These are phyloP conservation scores for Fusarium sp. DNA, from an alignment of 2,329 filamentous ascomycete genomes.

Conservation along the genomic window DNA sequence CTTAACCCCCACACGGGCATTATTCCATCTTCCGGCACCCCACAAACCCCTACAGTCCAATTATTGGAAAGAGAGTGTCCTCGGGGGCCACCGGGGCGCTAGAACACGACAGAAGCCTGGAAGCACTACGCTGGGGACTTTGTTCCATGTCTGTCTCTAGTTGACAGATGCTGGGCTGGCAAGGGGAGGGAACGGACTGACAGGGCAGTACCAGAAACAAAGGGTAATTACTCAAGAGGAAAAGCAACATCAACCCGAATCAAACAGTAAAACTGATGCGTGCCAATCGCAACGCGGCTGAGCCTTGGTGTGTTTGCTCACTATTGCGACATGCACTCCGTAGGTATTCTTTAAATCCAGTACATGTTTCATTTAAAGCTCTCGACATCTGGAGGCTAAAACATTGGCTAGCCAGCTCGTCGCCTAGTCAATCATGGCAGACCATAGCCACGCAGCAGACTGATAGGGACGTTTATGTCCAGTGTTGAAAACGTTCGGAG, in stretches of 20 bases:
- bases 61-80: neutral
- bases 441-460: conserved; percentile 17
- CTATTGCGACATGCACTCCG: conserved; percentile 1
- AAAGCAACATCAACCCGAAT: conserved; percentile 3
- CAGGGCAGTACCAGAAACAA: conserved; percentile 16
- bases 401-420: conserved; percentile 12
- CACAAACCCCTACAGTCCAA: conserved; percentile 28
- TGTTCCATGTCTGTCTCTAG: conserved; percentile 10
- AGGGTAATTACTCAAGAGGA: conserved; percentile 6
- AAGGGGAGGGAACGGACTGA: neutral
- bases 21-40: conserved; percentile 36
- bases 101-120: conserved; percentile 22
- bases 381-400: neutral
- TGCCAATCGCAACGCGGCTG: conserved; percentile 14
- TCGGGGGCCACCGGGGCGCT: conserved; percentile 8
- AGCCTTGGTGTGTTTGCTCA: neutral
- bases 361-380: neutral
- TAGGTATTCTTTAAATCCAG: neutral
- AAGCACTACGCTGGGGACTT: neutral
- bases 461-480: neutral
- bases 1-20: conserved; percentile 12
- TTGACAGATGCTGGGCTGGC: conserved; percentile 1
- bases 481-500: neutral
- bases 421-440: conserved; percentile 3
- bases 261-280: conserved; percentile 29